Conservation (phyloP, 495 filamentous ascomycete species). For the Polyplosphaeria fusca region DNA sequence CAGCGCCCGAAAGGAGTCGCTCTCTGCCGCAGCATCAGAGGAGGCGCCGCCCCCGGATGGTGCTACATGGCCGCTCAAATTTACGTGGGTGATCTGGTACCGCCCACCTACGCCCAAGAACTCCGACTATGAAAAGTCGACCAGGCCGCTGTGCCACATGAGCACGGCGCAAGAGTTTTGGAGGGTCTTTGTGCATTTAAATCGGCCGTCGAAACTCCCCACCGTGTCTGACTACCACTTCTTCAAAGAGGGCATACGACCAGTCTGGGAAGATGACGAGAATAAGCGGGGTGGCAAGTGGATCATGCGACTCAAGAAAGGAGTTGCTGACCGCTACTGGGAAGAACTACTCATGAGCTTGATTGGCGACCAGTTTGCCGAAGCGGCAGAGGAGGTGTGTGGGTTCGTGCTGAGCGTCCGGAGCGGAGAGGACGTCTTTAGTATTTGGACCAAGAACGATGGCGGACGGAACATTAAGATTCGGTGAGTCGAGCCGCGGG, state of each 20-base stretch:
- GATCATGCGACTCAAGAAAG: slow-evolving; percentile 94
- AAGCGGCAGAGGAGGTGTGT: slow-evolving; percentile 91
- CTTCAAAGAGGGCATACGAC: slow-evolving; percentile 93
- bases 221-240: slow-evolving; percentile 97
- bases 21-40: slow-evolving; percentile 28
- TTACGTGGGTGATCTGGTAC: slow-evolving; percentile 96
- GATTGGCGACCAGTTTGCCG: slow-evolving; percentile 90
- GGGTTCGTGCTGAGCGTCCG: slow-evolving; percentile 90
- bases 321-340: slow-evolving; percentile 95
- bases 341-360: slow-evolving; percentile 90
- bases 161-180: slow-evolving; percentile 88
- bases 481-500: slow-evolving; percentile 56
- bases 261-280: slow-evolving; percentile 97
- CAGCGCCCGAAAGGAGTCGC: slow-evolving; percentile 26
- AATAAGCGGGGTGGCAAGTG: slow-evolving; percentile 97
- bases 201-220: slow-evolving; percentile 80
- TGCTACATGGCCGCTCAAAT: slow-evolving; percentile 55
- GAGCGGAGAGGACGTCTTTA: slow-evolving; percentile 93
- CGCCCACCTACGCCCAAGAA: slow-evolving; percentile 92
- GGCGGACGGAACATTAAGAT: slow-evolving; percentile 95
- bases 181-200: slow-evolving; percentile 85
- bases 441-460: slow-evolving; percentile 92
- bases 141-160: slow-evolving; percentile 77
- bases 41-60: slow-evolving; percentile 28
- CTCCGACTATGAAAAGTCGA: slow-evolving; percentile 97